Evolutionary conservation across 2,329 filamentous ascomycete species (phyloP).

Genomic region (Calonectria henricotiae): DNA sequence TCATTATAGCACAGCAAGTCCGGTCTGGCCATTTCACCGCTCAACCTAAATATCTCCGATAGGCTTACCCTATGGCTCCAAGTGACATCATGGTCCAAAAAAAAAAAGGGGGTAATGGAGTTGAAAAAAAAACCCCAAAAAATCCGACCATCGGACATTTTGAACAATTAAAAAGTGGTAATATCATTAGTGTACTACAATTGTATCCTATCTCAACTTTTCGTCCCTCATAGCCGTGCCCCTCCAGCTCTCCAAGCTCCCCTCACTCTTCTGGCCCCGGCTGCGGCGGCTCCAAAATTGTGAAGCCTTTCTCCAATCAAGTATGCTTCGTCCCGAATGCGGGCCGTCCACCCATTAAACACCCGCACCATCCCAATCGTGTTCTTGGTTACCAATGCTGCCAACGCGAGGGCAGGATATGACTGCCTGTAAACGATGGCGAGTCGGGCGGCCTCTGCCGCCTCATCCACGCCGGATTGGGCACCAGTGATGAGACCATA

Average conservation of each 20-base stretch:
- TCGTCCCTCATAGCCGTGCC: conserved; percentile 50
- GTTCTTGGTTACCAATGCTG: conserved; percentile 63
- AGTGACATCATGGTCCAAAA: neutral
- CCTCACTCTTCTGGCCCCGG: conserved; percentile 57
- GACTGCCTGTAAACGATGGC: conserved; percentile 71
- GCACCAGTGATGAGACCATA: conserved; percentile 45
- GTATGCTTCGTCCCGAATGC: conserved; percentile 95
- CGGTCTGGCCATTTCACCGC: no score
- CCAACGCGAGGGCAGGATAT: conserved; percentile 78
- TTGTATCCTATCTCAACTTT: conserved; percentile 8
- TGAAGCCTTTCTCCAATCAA: conserved; percentile 94
- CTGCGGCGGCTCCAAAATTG: conserved; percentile 80
- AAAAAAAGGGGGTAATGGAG: no score
- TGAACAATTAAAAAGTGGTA: conserved; percentile 10
- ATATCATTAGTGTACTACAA: conserved; percentile 29
- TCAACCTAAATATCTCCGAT: no score
- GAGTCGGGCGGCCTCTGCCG: conserved; percentile 51
- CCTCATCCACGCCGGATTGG: conserved; percentile 45
- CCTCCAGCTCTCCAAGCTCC: conserved; percentile 59
- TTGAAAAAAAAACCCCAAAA: no score
- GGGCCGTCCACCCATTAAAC: conserved; percentile 82
- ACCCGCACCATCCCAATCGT: conserved; percentile 71
- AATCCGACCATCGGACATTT: neutral
- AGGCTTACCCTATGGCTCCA: conserved; percentile 6
- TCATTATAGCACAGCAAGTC: no score